Percentiles rank a stretch among this genome's conserved stretches.
Evolutionary conservation across 116 monocot species (phyloP).

Genomic region (Thalassia testudinum): DNA sequence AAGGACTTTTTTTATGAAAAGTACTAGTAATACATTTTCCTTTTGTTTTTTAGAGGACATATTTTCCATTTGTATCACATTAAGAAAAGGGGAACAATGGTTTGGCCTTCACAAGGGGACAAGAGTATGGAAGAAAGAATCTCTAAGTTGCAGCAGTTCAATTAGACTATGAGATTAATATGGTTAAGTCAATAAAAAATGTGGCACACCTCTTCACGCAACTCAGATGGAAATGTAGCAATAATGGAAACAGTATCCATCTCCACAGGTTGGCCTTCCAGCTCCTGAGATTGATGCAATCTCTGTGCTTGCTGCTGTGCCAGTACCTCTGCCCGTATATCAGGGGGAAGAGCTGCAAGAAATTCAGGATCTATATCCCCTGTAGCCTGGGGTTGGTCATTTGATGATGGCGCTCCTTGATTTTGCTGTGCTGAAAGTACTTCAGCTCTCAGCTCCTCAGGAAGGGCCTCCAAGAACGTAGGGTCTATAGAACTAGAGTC

Average conservation of each 20-base stretch:
- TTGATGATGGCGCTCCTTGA: constrained; percentile 63
- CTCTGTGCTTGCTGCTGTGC: constrained; percentile 87
- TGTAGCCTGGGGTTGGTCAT: constrained; percentile 46
- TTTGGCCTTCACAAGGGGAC: too few species aligned
- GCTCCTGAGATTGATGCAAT: constrained; percentile 67
- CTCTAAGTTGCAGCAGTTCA: too few species aligned
- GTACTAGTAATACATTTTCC: too few species aligned
- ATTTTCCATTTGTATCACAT: too few species aligned
- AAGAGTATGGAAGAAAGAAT: too few species aligned
- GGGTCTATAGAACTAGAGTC: constrained; percentile 77
- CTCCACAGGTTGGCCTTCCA: constrained; percentile 98
- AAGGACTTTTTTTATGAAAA: too few species aligned
- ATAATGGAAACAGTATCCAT: constrained; percentile 99
- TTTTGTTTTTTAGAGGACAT: too few species aligned
- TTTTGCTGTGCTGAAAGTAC: constrained; percentile 84
- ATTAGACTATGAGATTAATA: too few species aligned
- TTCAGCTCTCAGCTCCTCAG: constrained; percentile 89
- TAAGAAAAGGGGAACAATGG: too few species aligned
- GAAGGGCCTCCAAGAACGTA: constrained; percentile 95
- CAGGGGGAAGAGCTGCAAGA: constrained; percentile 97
- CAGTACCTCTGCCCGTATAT: constrained; percentile 90
- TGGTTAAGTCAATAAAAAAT: too few species aligned
- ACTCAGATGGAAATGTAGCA: constrained; percentile 97
- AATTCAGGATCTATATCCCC: constrained; percentile 98
- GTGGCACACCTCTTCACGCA: constrained; percentile 76